Conservation (phyloP, 177 flowering plant genomes). For the Vitis hybrid region DNA sequence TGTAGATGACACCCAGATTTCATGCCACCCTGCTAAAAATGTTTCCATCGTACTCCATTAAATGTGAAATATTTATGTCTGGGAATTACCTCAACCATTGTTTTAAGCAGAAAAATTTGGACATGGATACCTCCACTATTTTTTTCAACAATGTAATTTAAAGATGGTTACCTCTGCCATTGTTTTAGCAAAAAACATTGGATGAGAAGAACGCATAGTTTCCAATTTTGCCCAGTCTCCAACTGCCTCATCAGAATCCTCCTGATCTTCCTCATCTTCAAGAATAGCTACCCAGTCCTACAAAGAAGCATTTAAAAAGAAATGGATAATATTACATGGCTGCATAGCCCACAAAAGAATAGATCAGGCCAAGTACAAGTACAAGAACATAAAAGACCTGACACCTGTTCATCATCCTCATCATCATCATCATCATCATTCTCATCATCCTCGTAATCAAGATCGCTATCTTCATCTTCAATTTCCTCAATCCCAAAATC, state of each 20-base stretch:
- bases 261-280: constrained; percentile 61
- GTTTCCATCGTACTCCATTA: not conserved
- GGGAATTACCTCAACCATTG: too few relatives aligned
- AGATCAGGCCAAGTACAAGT: not conserved
- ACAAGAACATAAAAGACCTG: not conserved
- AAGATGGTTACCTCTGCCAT: constrained; percentile 52
- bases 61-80: not conserved
- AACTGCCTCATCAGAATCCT: constrained; percentile 58
- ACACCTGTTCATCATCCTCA: constrained; percentile 41
- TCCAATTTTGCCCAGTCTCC: constrained; percentile 96
- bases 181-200: constrained; percentile 82
- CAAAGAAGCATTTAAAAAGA: constrained; percentile 9
- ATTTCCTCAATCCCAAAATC: constrained; percentile 73
- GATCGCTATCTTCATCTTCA: constrained; percentile 59
- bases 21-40: not conserved
- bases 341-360: not conserved
- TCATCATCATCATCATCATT: constrained; percentile 45
- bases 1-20: not conserved
- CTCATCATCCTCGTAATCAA: constrained; percentile 54
- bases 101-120: too few relatives aligned
- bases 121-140: too few relatives aligned
- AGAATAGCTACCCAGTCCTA: constrained; percentile 80
- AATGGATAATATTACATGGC: constrained; percentile 1
- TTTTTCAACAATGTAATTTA: too few relatives aligned
- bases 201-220: constrained; percentile 93